Base-by-base conservation (phyloP, 1,284 basidiomycete species). In the Leccinum colubrinum region DNA sequence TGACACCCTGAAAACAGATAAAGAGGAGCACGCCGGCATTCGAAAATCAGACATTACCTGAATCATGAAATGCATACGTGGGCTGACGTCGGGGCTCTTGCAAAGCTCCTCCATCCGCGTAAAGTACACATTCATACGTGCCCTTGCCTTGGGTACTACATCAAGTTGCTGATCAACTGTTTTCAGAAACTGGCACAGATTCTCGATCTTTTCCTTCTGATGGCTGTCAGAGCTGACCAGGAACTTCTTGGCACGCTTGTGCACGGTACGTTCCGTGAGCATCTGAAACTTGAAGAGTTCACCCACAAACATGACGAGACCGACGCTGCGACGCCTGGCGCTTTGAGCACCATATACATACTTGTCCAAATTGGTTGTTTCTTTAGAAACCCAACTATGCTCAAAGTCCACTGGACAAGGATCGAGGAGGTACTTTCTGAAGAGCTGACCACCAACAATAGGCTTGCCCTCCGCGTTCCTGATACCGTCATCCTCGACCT, bases 201-300 rank as follows among this genome's bases (percentile, higher is more conserved):
- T 6, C 25, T 25, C 25, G 0, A 25, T 25, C 25, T 25, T 25
- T 6, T 25, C 25, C 25, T 25, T 22, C 20, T 3, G 20, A 22
- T 22, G 20, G 3, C 20, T 3, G 20, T 22, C 20, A 22, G 20
- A 22, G 20, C 20, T 22, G 20, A 22, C 25, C 22, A 22, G 22
- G 22, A 22, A 4, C 3, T 22, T 22, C 22, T 22, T 22, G 22
- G 0, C 22, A 22, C 22, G 0, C 22, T 22, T 4, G 22, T 22
- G 22, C 22, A 4, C 3, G 22, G 3, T 22, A 22, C 22, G 22
- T 77, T 94, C 93, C 54, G 93, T 94, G 60, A 97, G 81, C 93
- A 97, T 97, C 76, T 91, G 90, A 39, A 98, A 81, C 81, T 98
- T 98, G 90, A 95, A 98, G 62, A 98, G 82, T 80, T 98, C 97